phyloP scores from a whole-genome alignment of 371 early-diverging fungal genomes.

The Parasitella parasitica region DNA sequence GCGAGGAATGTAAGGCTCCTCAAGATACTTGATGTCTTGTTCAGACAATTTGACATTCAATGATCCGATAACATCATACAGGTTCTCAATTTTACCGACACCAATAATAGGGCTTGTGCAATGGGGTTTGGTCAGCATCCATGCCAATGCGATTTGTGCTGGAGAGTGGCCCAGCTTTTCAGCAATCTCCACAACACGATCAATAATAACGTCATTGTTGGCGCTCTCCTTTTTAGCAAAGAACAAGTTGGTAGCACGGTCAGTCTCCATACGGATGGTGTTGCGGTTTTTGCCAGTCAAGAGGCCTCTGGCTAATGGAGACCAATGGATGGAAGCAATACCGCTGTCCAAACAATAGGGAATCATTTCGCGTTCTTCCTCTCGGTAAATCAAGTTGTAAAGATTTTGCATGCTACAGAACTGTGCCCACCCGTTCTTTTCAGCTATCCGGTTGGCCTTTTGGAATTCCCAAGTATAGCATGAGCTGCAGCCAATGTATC shows the following conservation, averaged over 20 bases:
- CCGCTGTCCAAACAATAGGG: constrained; percentile 36
- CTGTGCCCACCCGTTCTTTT: constrained; percentile 47
- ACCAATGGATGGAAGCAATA: constrained; percentile 40
- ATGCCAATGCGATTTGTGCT: constrained; percentile 44
- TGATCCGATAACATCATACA: constrained; percentile 34
- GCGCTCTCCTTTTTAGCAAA: constrained; percentile 9
- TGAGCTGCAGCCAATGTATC: constrained; percentile 39
- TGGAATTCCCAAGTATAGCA: constrained; percentile 31
- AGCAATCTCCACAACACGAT: constrained; percentile 16
- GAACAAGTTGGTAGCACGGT: background rate
- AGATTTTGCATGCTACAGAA: constrained; percentile 44
- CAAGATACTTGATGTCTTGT: constrained; percentile 37
- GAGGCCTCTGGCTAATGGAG: constrained; percentile 34
- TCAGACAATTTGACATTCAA: constrained; percentile 32
- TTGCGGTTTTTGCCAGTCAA: constrained; percentile 16
- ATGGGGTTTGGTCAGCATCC: constrained; percentile 39
- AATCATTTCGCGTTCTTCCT: constrained; percentile 57
- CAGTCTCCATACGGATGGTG: background rate
- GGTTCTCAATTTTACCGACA: constrained; percentile 26
- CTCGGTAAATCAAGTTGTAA: constrained; percentile 51
- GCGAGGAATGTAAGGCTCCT: constrained; percentile 28
- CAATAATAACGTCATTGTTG: constrained; percentile 8
- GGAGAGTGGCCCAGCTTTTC: constrained; percentile 7
- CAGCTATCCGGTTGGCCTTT: constrained; percentile 29
- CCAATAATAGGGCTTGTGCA: constrained; percentile 50